Percentiles rank a stretch among this genome's conserved stretches.
Conservation (phyloP, 371 early-diverging fungal genomes). For the Apophysomyces variabilis region DNA sequence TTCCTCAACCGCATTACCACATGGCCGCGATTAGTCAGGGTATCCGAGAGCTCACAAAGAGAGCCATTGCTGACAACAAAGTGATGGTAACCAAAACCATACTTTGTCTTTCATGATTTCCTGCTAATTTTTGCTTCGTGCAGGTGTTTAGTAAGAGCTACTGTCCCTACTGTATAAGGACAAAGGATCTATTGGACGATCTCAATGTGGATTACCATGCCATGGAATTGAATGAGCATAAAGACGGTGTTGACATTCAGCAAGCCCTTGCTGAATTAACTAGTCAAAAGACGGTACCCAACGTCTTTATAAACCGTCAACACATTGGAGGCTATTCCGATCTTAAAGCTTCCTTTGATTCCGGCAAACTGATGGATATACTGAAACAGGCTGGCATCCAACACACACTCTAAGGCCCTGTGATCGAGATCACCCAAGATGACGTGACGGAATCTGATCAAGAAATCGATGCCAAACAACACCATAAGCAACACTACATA, state of each 20-base stretch:
- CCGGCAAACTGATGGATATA: conserved; percentile 61
- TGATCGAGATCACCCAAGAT: background rate
- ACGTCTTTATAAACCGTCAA: conserved; percentile 80
- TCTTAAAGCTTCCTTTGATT: conserved; percentile 56
- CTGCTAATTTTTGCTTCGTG: background rate
- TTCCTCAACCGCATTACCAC: background rate
- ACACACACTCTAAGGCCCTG: conserved; percentile 16
- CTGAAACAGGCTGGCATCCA: conserved; percentile 45
- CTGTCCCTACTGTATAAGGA: conserved; percentile 84
- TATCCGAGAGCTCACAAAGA: conserved; percentile 44
- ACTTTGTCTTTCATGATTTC: background rate
- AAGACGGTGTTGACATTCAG: conserved; percentile 83
- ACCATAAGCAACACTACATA: no score
- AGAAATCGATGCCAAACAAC: background rate
- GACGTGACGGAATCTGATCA: background rate
- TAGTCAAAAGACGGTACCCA: conserved; percentile 89
- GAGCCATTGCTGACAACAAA: conserved; percentile 44
- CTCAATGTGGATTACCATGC: conserved; percentile 54
- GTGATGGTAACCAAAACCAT: conserved; percentile 34
- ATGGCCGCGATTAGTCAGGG: background rate
- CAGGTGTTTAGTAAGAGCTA: conserved; percentile 85
- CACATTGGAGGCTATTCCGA: conserved; percentile 90
- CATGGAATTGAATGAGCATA: conserved; percentile 61
- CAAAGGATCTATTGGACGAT: conserved; percentile 69
- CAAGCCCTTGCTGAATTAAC: conserved; percentile 68